These are phyloP conservation scores for Paraglomus brasilianum DNA, from an alignment of 192 early-diverging fungal species.

Conservation along the genomic window DNA sequence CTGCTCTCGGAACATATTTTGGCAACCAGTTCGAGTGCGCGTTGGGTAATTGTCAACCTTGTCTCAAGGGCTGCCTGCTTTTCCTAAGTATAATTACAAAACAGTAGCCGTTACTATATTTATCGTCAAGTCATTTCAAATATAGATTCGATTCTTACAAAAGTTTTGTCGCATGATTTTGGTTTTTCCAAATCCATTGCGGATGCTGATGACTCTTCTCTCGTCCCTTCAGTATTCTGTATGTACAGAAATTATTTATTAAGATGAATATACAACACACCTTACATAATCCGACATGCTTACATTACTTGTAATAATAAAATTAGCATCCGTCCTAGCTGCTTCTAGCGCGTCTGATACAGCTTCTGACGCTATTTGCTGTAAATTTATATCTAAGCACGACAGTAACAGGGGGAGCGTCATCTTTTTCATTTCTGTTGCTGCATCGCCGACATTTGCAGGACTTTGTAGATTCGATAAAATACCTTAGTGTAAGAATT, in stretches of 20 bases:
- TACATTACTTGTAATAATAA: too few species aligned
- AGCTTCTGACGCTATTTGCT: slow-evolving; percentile 31
- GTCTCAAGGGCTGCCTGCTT: slow-evolving; percentile 50
- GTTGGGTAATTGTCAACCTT: slow-evolving; percentile 60
- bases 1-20: slow-evolving; percentile 75
- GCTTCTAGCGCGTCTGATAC: slow-evolving; percentile 42
- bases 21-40: slow-evolving; percentile 79
- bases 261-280: too few species aligned
- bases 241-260: too few species aligned
- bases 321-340: slow-evolving; percentile 43
- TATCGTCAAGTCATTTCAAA: too few species aligned
- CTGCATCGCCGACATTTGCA: slow-evolving; percentile 32
- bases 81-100: slow-evolving; percentile 24
- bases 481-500: slow-evolving; percentile 35
- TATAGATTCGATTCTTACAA: too few species aligned
- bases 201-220: too few species aligned
- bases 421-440: slow-evolving; percentile 43
- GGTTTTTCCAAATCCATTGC: too few species aligned
- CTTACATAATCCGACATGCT: too few species aligned
- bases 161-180: too few species aligned
- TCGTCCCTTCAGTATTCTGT: too few species aligned
- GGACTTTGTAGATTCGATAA: slow-evolving; percentile 44
- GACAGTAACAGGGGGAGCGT: slow-evolving; percentile 48
- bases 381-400: slow-evolving; percentile 50
- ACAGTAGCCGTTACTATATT: too few species aligned